These are phyloP conservation scores for Melaleuca alternifolia DNA, from an alignment of 345 rosid species.

Conservation along the genomic window DNA sequence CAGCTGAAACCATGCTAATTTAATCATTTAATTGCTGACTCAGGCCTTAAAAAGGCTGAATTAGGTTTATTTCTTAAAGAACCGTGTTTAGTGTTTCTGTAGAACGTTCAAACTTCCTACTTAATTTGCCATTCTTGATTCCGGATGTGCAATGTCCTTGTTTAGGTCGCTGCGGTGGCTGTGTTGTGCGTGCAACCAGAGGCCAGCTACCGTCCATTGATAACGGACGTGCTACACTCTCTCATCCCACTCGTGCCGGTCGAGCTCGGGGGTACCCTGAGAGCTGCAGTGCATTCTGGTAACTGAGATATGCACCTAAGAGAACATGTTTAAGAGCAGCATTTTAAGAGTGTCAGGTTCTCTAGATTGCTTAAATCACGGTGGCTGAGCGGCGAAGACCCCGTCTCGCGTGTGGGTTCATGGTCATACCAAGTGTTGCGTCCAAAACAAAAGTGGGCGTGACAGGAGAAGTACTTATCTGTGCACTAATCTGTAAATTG, in stretches of 20 bases:
- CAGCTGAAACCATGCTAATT: not conserved
- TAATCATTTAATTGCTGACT: not conserved
- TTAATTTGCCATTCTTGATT: not conserved
- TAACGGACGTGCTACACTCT: conserved; percentile 82
- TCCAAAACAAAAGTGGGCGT: not conserved
- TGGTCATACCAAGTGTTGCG: not conserved
- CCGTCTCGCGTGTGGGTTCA: not conserved
- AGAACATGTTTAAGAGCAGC: not conserved
- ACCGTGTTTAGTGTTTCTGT: not conserved
- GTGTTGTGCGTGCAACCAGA: conserved; percentile 88
- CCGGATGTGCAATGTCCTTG: not conserved
- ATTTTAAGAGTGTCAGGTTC: not conserved
- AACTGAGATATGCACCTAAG: not conserved
- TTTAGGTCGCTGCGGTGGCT: conserved; percentile 97
- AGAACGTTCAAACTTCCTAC: not conserved
- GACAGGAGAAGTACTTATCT: not conserved
- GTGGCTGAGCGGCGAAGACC: not conserved
- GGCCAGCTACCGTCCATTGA: conserved; percentile 81
- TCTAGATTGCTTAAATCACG: not conserved
- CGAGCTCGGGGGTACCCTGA: conserved; percentile 81
- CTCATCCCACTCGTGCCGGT: conserved; percentile 70
- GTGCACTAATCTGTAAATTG: not conserved
- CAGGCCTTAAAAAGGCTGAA: not conserved
- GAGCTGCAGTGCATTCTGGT: conserved; percentile 5
- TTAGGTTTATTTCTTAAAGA: not conserved